Evolutionary conservation across 495 filamentous ascomycete genomes (phyloP), one percentile per base, ranked within the genome.

Genomic region (Pyrenula massariospora): DNA sequence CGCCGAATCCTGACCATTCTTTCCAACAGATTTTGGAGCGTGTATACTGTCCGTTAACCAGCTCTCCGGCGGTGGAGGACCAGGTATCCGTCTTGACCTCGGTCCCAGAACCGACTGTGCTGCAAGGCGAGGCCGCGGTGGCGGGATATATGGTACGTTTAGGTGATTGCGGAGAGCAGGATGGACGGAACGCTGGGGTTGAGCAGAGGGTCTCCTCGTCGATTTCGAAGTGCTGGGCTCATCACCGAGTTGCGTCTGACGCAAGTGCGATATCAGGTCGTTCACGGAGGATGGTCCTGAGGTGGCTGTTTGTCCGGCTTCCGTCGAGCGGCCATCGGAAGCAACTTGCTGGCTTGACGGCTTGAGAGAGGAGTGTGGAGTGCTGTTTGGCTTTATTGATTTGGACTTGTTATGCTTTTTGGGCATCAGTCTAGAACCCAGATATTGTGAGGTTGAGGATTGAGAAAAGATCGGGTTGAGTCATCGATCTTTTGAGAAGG

Each of bases 41-140:
- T 42, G 31, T 42, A 42, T 42, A 15, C 31, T 42, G 5, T 15
- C 31, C 25, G 22, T n/a, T 24, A 2, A 62, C 88, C 88, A 93
- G 62, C 85, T 89, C 24, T 72, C 74, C 1, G 88, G 88, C 20
- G 87, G 74, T 10, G 86, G 77, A 2, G 88, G 88, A 0, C 88
- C 88, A 1, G 86, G 70, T 0, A 80, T 78, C 15, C 73, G 65
- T 56, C 81, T 75, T 57, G 70, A 55, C 24, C 77, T 64, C 61
- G 68, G 67, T 68, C 73, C 55, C 62, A 64, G 69, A 25, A 64
- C 56, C 50, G 70, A 63, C 24, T 76, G 69, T 54, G 65, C 62
- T 54, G 74, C 75, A 22, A 75, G 73, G 50, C 85, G 82, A 25
- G 86, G 85, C 15, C 70, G 70, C 5, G 85, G 86, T 11, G 80